Evolutionary conservation across 108 stramenopile species (phyloP).

Genomic region (Conticribra guillardii): DNA sequence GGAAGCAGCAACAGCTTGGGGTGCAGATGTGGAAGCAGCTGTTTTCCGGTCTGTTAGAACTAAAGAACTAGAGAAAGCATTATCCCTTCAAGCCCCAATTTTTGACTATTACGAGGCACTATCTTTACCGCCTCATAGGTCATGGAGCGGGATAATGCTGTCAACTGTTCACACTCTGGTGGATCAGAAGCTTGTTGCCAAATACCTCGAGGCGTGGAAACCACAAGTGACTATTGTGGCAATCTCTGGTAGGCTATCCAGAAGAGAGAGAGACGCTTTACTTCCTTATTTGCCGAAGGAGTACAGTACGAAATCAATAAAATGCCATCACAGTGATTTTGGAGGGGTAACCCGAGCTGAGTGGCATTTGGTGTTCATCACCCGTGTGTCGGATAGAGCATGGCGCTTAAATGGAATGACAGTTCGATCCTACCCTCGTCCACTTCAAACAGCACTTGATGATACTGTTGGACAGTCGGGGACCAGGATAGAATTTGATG

Average conservation of each 20-base stretch:
- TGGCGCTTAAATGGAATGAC: neutral
- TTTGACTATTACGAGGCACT: too few species aligned
- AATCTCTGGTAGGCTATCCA: neutral
- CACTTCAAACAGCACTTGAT: constrained; percentile 12
- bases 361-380: neutral
- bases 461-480: constrained; percentile 4
- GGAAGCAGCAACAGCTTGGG: neutral
- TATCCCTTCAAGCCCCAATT: too few species aligned
- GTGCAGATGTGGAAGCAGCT: neutral
- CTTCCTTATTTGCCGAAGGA: neutral
- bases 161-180: neutral
- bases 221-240: neutral
- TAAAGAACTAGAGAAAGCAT: too few species aligned
- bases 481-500: constrained; percentile 7
- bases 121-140: constrained; percentile 11
- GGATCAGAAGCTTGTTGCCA: neutral
- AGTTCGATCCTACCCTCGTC: neutral
- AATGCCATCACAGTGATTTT: neutral
- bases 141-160: constrained; percentile 6
- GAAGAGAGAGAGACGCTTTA: neutral
- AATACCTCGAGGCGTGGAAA: neutral
- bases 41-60: too few species aligned
- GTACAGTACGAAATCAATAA: neutral
- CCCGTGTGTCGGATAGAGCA: neutral
- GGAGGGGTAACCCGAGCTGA: neutral